These are phyloP conservation scores for Fusarium anguioides DNA, from an alignment of 2,329 filamentous ascomycete genomes.

Conservation along the genomic window DNA sequence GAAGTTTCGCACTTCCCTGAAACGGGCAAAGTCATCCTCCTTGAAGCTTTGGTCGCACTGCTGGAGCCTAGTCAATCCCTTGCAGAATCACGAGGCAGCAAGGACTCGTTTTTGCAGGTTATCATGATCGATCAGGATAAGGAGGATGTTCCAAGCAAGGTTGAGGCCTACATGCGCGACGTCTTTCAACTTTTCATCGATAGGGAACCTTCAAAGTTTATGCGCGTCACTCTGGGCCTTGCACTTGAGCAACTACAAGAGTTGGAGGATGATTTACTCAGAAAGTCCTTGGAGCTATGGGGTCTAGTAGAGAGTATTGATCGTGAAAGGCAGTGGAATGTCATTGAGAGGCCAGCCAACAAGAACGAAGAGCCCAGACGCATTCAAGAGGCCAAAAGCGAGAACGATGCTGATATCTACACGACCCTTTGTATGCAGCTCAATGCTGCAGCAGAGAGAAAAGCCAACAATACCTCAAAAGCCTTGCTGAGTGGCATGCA, in stretches of 20 bases:
- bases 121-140: slow-evolving; percentile 71
- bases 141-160: slow-evolving; percentile 68
- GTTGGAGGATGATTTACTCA: slow-evolving; percentile 65
- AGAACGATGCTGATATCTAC: slow-evolving; percentile 66
- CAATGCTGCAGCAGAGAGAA: slow-evolving; percentile 72
- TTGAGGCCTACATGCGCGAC: slow-evolving; percentile 70
- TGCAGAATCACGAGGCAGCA: slow-evolving; percentile 50
- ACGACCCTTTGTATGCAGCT: slow-evolving; percentile 72
- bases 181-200: slow-evolving; percentile 68
- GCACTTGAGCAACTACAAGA: slow-evolving; percentile 59
- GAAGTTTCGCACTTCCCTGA: slow-evolving; percentile 71
- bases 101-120: slow-evolving; percentile 51
- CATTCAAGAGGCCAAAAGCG: slow-evolving; percentile 61
- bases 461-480: slow-evolving; percentile 69
- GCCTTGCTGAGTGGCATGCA: slow-evolving; percentile 70
- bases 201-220: slow-evolving; percentile 69
- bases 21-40: slow-evolving; percentile 56
- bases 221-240: slow-evolving; percentile 68
- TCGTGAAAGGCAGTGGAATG: slow-evolving; percentile 70
- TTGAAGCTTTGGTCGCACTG: slow-evolving; percentile 50
- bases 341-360: slow-evolving; percentile 60
- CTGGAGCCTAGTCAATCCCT: slow-evolving; percentile 53
- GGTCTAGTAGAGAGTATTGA: slow-evolving; percentile 73
- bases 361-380: slow-evolving; percentile 55
- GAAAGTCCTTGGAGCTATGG: slow-evolving; percentile 72